A percentile compares a stretch with the other conserved stretches of the same genome.
phyloP scores from a whole-genome alignment of 805 yeast species.

The Myxozyma vanderwaltii region DNA sequence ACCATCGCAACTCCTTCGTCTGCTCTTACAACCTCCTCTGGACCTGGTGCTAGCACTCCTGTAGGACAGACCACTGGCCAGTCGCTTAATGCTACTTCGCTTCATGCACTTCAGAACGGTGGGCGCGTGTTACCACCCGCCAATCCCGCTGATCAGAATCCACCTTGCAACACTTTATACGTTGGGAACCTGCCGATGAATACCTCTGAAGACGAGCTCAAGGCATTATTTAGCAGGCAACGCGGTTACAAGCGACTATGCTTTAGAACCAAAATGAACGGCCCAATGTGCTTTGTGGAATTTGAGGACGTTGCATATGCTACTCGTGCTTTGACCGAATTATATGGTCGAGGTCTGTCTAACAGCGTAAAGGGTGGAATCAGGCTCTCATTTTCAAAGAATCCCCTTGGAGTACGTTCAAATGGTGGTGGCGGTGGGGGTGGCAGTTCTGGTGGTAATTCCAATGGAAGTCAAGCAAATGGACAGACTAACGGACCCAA shows the following conservation, averaged over 20 bases:
- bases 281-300: slow-evolving; percentile 99
- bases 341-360: slow-evolving; percentile 89
- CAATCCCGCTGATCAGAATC: slow-evolving; percentile 98
- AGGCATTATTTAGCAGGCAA: slow-evolving; percentile 83
- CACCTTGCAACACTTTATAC: slow-evolving; percentile 95
- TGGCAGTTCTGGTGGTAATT: slow-evolving; percentile 27
- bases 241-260: slow-evolving; percentile 91
- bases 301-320: slow-evolving; percentile 95
- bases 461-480: slow-evolving; percentile 14
- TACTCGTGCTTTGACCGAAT: slow-evolving; percentile 87
- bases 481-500: slow-evolving; percentile 8
- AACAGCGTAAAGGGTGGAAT: slow-evolving; percentile 93
- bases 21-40: slow-evolving; percentile 2
- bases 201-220: slow-evolving; percentile 89
- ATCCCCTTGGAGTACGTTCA: slow-evolving; percentile 96
- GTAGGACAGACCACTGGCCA: slow-evolving; percentile 3
- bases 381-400: slow-evolving; percentile 88
- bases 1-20: slow-evolving; percentile 3
- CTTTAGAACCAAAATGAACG: slow-evolving; percentile 81
- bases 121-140: slow-evolving; percentile 56
- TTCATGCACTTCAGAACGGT: slow-evolving; percentile 45
- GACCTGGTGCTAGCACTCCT: neutral
- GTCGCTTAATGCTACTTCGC: slow-evolving; percentile 30
- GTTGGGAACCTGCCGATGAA: slow-evolving; percentile 98
- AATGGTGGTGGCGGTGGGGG: slow-evolving; percentile 46